Base-by-base conservation (phyloP, 163 green algal genomes). In the Coccomyxa subellipsoidea region DNA sequence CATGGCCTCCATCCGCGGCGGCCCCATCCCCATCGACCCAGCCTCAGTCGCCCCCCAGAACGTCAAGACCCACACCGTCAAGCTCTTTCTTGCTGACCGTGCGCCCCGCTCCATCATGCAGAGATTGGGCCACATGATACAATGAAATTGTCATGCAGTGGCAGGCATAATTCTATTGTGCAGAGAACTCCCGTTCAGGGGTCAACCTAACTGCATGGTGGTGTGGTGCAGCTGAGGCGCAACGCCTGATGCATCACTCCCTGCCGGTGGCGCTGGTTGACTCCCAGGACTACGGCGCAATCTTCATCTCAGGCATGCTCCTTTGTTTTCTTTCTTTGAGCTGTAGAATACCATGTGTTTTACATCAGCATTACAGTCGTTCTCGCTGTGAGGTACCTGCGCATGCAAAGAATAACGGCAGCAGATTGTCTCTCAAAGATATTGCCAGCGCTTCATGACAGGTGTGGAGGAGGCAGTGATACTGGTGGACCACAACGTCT, bases 21-120 rank as follows among this genome's bases (percentile, higher is more conserved):
- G 81, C 54, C 79, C 79, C n/a, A 72, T 85, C 21, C 81, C 81
- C 27, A 78, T 85, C 12, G 81, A 85, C 54, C 81, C 81, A 29
- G 39, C 34, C 75, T 81, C 71, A 18, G 38, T 85, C 5, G 15
- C 25, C 35, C 38, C 37, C 39, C 75, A 35, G 23, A 72, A 72
- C 27, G 34, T 81, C 31, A 78, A 78, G 37, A 47, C 29, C 36
- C 72, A 78, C 31, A 32, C 9, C 21, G 25, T 78, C 72, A 78
- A 78, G 37, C 31, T 31, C 21, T 78, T 78, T 31, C 29, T 78
- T n/a, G 25, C 23, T 47, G 72, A 78, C 31, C 23, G 72, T 78
- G 31, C 36, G 72, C 27, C 32, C 6, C 59, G 27, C 59, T 72
- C 27, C 59, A 66, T 29, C 12, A 29, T 12, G 12, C 47, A 66